Evolutionary conservation across 371 early-diverging fungal species (phyloP).

Genomic region (Blakeslea trispora): DNA sequence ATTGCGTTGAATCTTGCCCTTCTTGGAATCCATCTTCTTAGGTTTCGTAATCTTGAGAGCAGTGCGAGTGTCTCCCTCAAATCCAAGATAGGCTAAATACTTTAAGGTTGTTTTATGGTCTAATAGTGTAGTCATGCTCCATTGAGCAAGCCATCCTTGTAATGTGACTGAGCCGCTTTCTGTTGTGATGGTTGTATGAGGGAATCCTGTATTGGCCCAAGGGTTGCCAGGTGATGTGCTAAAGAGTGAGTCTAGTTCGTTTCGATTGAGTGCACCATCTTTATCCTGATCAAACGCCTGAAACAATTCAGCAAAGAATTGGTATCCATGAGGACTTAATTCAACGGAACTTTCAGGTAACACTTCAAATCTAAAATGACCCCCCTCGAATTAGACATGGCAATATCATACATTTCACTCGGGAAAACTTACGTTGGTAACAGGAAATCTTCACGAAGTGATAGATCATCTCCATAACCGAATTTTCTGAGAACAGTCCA

Average conservation of each 20-base stretch:
- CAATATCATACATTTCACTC: slow-evolving; percentile 22
- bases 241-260: slow-evolving; percentile 87
- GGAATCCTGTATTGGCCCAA: slow-evolving; percentile 85
- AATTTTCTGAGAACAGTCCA: slow-evolving; percentile 96
- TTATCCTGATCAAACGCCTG: slow-evolving; percentile 94
- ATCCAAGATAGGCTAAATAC: slow-evolving; percentile 96
- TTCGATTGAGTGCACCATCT: slow-evolving; percentile 88
- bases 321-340: slow-evolving; percentile 90
- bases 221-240: slow-evolving; percentile 88
- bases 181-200: slow-evolving; percentile 90
- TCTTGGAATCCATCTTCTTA: slow-evolving; percentile 70
- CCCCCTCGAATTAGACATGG: too few species aligned
- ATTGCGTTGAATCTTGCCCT: slow-evolving; percentile 82
- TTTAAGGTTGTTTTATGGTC: slow-evolving; percentile 86
- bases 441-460: slow-evolving; percentile 86
- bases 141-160: slow-evolving; percentile 96
- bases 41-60: slow-evolving; percentile 71
- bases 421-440: slow-evolving; percentile 78
- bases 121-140: slow-evolving; percentile 96
- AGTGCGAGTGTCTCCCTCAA: slow-evolving; percentile 75
- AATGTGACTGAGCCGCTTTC: slow-evolving; percentile 88
- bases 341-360: slow-evolving; percentile 90
- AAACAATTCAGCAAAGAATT: slow-evolving; percentile 94
- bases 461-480: slow-evolving; percentile 94
- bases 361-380: slow-evolving; percentile 84